Evolutionary conservation across 768 basidiomycete genomes (phyloP), one percentile per base, ranked within the genome.

Genomic region (Leccinum uliginosum): DNA sequence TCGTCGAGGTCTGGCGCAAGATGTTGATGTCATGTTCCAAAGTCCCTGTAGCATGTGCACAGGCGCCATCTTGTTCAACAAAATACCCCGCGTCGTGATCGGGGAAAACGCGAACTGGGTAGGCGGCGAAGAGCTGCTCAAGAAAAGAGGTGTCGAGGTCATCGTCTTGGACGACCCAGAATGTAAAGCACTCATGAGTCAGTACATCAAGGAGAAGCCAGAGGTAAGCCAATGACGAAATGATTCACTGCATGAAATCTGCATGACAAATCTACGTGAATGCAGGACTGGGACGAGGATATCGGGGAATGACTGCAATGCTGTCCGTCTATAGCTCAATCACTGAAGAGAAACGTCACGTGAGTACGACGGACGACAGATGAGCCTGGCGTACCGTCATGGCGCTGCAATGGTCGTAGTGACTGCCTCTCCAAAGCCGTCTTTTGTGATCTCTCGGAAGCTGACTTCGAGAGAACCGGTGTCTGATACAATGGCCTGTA

Each of bases 21-120:
- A 2, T n/a, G 15, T 2, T 26, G 23, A 46, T 26, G 23, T 24
- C 23, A 5, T 5, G 11, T 27, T 10, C 10, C 1, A 19, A n/a
- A 49, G 81, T 45, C 86, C 86, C 2, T 87, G 86, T 62, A 77
- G 72, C 52, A 85, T 86, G 86, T 87, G 86, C 62, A 76, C 80
- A 1, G 85, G 84, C 8, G 80, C 84, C 1, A 80, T 84, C 24
- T 57, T 83, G n/a, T 73, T 86, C 10, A 86, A 84, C 70, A 79
- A 80, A 47, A 85, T 87, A 40, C 81, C 82, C 5, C 77, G 85
- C 6, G 80, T 86, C 8, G 84, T 88, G 11, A 81, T 87, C 48
- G 85, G 84, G 17, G 85, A 87, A 65, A 84, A 85, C 59, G 47
- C 58, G 17, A 86, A 75, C 35, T 83, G 79, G 61, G 58, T 77